phyloP scores from a whole-genome alignment of 2,329 filamentous ascomycete genomes.

The Diaporthe australafricana region DNA sequence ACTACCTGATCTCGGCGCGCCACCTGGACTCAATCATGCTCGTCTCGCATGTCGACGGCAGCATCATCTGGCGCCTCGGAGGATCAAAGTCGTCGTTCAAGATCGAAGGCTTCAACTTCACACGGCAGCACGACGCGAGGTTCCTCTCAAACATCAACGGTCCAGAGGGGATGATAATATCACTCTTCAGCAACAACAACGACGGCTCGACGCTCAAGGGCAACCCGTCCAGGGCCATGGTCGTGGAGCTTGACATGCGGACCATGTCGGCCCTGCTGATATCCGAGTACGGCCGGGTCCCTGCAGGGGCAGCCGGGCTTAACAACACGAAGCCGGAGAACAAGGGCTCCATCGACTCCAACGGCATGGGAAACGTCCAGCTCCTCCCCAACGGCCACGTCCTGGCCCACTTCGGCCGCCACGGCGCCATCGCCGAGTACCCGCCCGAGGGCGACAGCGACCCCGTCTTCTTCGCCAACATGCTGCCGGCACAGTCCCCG shows the following conservation, averaged over 20 bases:
- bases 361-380: constrained; percentile 43
- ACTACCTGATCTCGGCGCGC: constrained; percentile 63
- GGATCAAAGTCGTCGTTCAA: constrained; percentile 34
- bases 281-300: constrained; percentile 27
- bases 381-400: constrained; percentile 55
- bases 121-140: constrained; percentile 62
- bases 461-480: constrained; percentile 38
- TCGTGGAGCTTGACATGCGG: constrained; percentile 38
- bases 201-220: constrained; percentile 35
- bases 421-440: constrained; percentile 61
- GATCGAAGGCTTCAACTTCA: constrained; percentile 41
- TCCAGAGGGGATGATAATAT: constrained; percentile 39
- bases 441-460: constrained; percentile 37
- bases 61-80: constrained; percentile 56
- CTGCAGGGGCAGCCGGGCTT: constrained; percentile 18
- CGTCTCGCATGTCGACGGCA: constrained; percentile 58
- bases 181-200: constrained; percentile 63
- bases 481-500: constrained; percentile 14
- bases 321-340: not conserved
- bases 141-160: constrained; percentile 58
- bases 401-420: constrained; percentile 62
- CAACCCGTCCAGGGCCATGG: constrained; percentile 32
- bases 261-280: constrained; percentile 31
- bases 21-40: constrained; percentile 59
- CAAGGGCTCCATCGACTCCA: constrained; percentile 32